Evolutionary conservation across 805 yeast genomes (phyloP).

Genomic region (Cyberlindnera americana): DNA sequence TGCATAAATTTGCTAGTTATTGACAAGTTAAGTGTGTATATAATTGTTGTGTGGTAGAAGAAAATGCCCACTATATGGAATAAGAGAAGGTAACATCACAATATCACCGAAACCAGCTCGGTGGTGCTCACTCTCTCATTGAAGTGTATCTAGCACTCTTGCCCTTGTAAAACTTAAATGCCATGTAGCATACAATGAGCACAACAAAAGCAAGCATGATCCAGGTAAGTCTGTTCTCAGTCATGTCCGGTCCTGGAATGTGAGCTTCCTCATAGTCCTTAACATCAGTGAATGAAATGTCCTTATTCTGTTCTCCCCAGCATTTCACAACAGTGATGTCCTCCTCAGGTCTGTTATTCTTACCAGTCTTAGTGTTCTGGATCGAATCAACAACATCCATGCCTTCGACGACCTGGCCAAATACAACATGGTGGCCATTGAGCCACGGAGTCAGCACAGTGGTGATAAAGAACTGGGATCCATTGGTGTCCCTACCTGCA

Average conservation of each 20-base stretch:
- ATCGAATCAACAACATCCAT: conserved; percentile 52
- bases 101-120: not conserved
- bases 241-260: conserved; percentile 1
- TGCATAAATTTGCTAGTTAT: too few relatives aligned
- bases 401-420: conserved; percentile 74
- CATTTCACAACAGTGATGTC: conserved; percentile 39
- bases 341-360: conserved; percentile 38
- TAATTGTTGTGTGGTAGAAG: too few relatives aligned
- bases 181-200: conserved; percentile 21
- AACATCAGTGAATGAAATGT: conserved; percentile 18
- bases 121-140: conserved; percentile 26
- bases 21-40: too few relatives aligned
- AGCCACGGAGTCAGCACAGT: conserved; percentile 45
- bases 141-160: conserved; percentile 25
- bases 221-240: conserved; percentile 14
- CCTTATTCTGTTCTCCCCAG: conserved; percentile 27
- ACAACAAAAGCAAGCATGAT: conserved; percentile 18
- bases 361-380: conserved; percentile 50
- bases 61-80: too few relatives aligned
- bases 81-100: too few relatives aligned
- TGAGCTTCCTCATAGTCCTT: conserved; percentile 22
- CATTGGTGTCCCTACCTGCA: conserved; percentile 63
- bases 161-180: conserved; percentile 10
- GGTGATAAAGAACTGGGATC: conserved; percentile 69
- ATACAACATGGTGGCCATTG: conserved; percentile 67